Base-by-base conservation (phyloP, 306 rosid species). In the Myrica gale region DNA sequence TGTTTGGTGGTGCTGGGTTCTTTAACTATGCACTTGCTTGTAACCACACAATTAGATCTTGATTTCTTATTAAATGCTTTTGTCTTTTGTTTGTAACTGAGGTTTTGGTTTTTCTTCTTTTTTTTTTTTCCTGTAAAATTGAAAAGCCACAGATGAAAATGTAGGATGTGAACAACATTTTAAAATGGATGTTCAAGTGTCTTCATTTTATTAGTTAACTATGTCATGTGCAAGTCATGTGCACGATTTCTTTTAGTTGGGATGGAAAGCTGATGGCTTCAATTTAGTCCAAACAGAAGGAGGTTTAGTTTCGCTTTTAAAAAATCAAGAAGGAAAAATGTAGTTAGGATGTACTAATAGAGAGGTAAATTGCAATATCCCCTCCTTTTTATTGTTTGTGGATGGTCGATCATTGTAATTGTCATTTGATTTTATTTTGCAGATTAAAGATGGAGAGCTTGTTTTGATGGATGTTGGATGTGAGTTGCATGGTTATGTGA, bases 401-500 rank as follows among this genome's bases (percentile, higher is more conserved):
- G 68, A 19, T 26, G 15, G 72, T 62, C 8, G 6, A 77, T 78
- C 68, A 63, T 72, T 70, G 74, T 54, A 63, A 20, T 12, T 15
- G 16, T 51, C 76, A 74, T 74, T 23, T 23, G 26, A 60, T 47
- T n/a, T 63, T 83, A 47, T 80, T 81, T 79, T 78, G 83, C 89
- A 92, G 99, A 84, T 95, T 72, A 85, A 84, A 85, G 88, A 89
- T 61, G 97, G 97, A 58, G 93, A 92, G 76, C 90, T 95, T 84
- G 99, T 95, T 73, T 86, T 95, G 86, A 90, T 90, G 99, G 99
- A 95, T 80, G 75, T 95, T 82, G 97, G 99, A 48, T 95, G 99
- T 72, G 99, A 95, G 83, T 80, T 88, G 79, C 97, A 92, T 75
- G 96, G 97, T 61, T 90, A 95, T 88, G 86, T 62, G 76, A 95